Evolutionary conservation across 169 alveolate species (phyloP).

Genomic region (Eimeria acervulina): DNA sequence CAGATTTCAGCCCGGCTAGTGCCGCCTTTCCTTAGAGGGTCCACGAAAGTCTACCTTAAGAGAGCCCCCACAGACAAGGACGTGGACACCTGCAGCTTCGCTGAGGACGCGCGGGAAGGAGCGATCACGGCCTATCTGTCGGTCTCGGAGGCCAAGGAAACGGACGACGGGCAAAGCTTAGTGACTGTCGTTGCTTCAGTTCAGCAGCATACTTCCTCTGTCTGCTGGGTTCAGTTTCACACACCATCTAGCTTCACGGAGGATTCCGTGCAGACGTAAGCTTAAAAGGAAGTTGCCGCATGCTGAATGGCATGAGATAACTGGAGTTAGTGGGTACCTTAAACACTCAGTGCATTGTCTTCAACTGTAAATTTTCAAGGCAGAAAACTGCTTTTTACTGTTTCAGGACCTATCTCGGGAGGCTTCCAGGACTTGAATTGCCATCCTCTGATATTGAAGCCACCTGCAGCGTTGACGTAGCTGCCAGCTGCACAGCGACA

Average conservation of each 20-base stretch:
- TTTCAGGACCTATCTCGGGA: conserved; percentile 36
- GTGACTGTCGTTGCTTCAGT: not conserved
- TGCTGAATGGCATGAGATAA: not conserved
- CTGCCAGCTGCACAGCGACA: not conserved
- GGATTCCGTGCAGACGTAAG: conserved; percentile 28
- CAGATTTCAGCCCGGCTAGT: not conserved
- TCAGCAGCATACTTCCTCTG: not conserved
- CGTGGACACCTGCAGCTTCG: conserved; percentile 45
- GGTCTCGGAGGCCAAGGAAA: not conserved
- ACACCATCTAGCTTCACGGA: not conserved
- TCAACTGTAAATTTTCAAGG: not conserved
- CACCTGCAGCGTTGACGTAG: not conserved
- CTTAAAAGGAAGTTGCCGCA: not conserved
- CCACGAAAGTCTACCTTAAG: conserved; percentile 27
- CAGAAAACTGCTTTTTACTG: not conserved
- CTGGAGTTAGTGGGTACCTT: not conserved
- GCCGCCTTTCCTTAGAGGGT: not conserved
- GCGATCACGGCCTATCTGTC: not conserved
- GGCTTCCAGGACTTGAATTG: conserved; percentile 57
- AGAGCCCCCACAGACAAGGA: conserved; percentile 38
- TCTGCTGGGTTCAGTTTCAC: conserved; percentile 48
- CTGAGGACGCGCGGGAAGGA: not conserved
- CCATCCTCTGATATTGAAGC: conserved; percentile 16
- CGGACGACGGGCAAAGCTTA: not conserved
- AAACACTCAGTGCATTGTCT: not conserved